Evolutionary conservation across 257 asterid genomes (phyloP), one percentile per base, ranked within the genome.

Genomic region (Misopates orontium): DNA sequence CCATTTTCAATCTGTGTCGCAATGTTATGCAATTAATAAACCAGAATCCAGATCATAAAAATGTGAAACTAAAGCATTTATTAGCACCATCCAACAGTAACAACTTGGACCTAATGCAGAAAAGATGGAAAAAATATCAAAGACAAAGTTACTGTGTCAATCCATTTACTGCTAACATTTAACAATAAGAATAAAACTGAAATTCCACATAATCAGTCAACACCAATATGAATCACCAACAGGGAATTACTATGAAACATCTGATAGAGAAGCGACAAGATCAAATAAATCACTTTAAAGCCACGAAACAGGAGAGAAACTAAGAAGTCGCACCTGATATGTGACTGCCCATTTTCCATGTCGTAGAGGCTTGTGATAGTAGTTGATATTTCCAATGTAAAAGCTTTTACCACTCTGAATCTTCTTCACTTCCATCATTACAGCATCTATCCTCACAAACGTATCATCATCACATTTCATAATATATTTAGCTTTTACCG

Each of bases 341-440:
- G 95, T 87, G 60, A 93, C 97, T n/a, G 97, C 96, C 96, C 97
- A 93, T 90, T 93, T 93, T 71, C 99, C 97, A 76, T 86, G 85
- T 54, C 99, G 78, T 66, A 90, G 78, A 75, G 99, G 97, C 79
- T 72, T 83, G 87, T 89, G 96, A 71, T 90, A 82, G 80, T 87
- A 93, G 75, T 93, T 93, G 77, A 89, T 84, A 76, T 93, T 93
- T 70, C 99, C 99, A 23, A 93, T 69, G 62, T 93, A 93, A 71
- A 90, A 81, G 79, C 92, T 84, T 84, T 71, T 72, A 59, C 77
- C 85, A 60, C 31, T 73, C 48, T 2, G 78, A 47, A 81, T 72
- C 73, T 84, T 93, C 80, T 72, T 80, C 66, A 82, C 88, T 81
- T 93, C 97, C 67, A 66, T 75, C 85, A 82, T 74, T 54, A 87